Base-by-base conservation (phyloP, 768 basidiomycete genomes). In the Mycena pura region DNA sequence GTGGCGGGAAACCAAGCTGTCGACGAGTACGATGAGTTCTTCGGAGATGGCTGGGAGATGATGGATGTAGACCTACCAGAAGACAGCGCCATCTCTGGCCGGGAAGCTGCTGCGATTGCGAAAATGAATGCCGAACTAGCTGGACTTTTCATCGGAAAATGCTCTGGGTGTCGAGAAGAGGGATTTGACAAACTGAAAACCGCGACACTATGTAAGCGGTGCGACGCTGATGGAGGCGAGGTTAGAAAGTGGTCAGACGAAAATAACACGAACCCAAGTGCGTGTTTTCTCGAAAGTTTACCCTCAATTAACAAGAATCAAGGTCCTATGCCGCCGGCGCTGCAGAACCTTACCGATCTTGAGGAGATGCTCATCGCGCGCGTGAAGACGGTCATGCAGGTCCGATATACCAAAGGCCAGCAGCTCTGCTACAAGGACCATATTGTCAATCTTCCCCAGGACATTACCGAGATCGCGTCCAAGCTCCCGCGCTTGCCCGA, bases 181-280 rank as follows among this genome's bases (percentile, higher is more conserved):
- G 53, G 41, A 5, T 55, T 55, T 17, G 9, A 55, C 27, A 19
- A 55, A 11, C 40, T 55, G 13, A 43, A 32, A 43, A 15, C 29
- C 6, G 22, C 40, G 2, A 24, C 21, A 15, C 5, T 43, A 5
- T 55, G 53, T 31, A 6, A 10, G 22, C n/a, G 41, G 10, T 55
- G 53, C 19, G 8, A 41, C 15, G 11, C 17, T 4, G 53, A 55
- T 29, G 34, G 14, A 2, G 17, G 29, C 3, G 53, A 55, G 5
- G 10, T 32, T 8, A 41, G 39, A 24, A 6, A 25, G 19, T 55
- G 53, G 53, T 55, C 53, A 15, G 53, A 55, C 34, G 53, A 22
- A 22, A 55, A 55, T 15, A 32, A 32, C 11, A 34, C 28, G 6
- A 55, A 55, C 27, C 53, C 53, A 11, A 55, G 43, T 55, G 15